Conservation (phyloP, 2,329 filamentous ascomycete species). For the Remersonia thermophila region DNA sequence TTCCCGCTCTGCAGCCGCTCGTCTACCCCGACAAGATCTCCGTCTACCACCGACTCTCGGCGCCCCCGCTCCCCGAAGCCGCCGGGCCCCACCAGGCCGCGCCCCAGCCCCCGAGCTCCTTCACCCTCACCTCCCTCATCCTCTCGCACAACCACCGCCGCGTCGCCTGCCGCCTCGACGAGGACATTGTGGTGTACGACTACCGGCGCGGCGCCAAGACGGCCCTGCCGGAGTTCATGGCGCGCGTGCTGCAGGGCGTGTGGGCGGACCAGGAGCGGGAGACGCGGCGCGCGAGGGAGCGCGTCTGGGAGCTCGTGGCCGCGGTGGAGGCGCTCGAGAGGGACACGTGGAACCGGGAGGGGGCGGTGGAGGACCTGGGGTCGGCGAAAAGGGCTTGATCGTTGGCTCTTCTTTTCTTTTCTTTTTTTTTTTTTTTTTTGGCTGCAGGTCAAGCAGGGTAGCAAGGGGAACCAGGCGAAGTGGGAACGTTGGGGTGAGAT, state of each 20-base stretch:
- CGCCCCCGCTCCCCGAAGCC: slow-evolving; percentile 29
- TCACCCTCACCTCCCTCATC: slow-evolving; percentile 51
- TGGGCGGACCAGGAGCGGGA: slow-evolving; percentile 42
- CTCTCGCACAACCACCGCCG: slow-evolving; percentile 65
- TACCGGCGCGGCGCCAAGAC: slow-evolving; percentile 27
- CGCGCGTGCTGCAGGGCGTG: slow-evolving; percentile 24
- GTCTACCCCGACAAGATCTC: slow-evolving; percentile 71
- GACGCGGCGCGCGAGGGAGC: slow-evolving; percentile 36
- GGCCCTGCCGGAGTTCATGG: slow-evolving; percentile 30
- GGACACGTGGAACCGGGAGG: slow-evolving; percentile 59
- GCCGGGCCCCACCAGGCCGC: neutral
- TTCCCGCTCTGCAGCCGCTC: slow-evolving; percentile 51
- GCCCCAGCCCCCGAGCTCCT: slow-evolving; percentile 31
- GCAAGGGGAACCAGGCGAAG: no score
- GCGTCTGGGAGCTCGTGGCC: slow-evolving; percentile 44
- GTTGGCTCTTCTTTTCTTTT: no score
- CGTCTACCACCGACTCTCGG: slow-evolving; percentile 65
- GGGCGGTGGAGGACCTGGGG: slow-evolving; percentile 60
- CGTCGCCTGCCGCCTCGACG: slow-evolving; percentile 58
- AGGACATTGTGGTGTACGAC: slow-evolving; percentile 73
- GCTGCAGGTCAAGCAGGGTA: no score
- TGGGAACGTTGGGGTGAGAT: no score
- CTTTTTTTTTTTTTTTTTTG: no score
- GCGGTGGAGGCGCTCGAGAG: slow-evolving; percentile 52
- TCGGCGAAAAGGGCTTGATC: slow-evolving; percentile 18